phyloP scores from a whole-genome alignment of 1,139 yeast species.

The Kazachstania sp. region DNA sequence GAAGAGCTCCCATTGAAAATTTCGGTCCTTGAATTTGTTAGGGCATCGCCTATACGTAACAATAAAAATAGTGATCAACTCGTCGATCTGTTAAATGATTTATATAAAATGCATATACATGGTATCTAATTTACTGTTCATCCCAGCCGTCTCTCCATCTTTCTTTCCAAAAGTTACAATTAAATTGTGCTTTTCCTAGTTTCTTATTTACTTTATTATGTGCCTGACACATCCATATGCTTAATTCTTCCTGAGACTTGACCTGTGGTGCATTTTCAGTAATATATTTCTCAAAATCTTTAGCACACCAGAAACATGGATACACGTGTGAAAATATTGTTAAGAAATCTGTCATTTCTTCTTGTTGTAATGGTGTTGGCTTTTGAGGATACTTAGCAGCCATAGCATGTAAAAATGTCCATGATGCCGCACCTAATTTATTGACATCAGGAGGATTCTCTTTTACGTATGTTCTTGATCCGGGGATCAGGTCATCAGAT shows the following conservation, averaged over 20 bases:
- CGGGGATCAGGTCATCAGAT: slow-evolving; percentile 11
- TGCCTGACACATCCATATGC: slow-evolving; percentile 89
- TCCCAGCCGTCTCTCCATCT: slow-evolving; percentile 82
- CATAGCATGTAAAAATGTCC: slow-evolving; percentile 87
- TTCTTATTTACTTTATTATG: slow-evolving; percentile 76
- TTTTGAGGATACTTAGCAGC: slow-evolving; percentile 82
- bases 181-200: slow-evolving; percentile 56
- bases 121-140: neutral
- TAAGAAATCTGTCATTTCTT: slow-evolving; percentile 64
- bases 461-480: slow-evolving; percentile 31
- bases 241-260: slow-evolving; percentile 69
- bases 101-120: too few species aligned
- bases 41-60: too few species aligned
- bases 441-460: slow-evolving; percentile 87
- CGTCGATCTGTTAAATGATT: too few species aligned
- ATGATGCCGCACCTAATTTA: slow-evolving; percentile 72
- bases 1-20: neutral
- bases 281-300: slow-evolving; percentile 67
- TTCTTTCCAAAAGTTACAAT: slow-evolving; percentile 83
- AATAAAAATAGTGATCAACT: too few species aligned
- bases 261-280: slow-evolving; percentile 57
- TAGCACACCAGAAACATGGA: slow-evolving; percentile 95
- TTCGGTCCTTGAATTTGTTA: too few species aligned
- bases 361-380: slow-evolving; percentile 56
- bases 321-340: slow-evolving; percentile 68